phyloP scores from a whole-genome alignment of 2,329 filamentous ascomycete species.

The Pseudogymnoascus sp. region DNA sequence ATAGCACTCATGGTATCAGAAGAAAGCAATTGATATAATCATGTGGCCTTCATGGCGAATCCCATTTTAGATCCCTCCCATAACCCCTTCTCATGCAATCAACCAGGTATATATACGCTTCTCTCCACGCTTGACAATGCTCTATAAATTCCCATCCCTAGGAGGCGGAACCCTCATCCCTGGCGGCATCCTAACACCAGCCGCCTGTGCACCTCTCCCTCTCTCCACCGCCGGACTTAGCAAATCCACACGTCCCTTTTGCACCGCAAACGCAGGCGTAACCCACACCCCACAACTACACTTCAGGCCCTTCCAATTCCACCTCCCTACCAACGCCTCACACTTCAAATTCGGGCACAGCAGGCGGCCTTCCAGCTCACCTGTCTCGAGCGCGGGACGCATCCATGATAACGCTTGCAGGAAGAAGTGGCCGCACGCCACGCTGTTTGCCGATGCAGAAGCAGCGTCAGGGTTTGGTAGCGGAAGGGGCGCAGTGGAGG shows the following conservation, averaged over 20 bases:
- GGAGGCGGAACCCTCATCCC: constrained; percentile 31
- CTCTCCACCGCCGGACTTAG: constrained; percentile 9
- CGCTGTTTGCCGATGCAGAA: constrained; percentile 24
- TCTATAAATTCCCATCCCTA: constrained; percentile 4
- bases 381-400: constrained; percentile 71
- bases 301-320: constrained; percentile 91
- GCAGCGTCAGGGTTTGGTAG: constrained; percentile 19
- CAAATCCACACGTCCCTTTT: constrained; percentile 68
- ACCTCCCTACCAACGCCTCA: constrained; percentile 76
- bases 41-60: not conserved
- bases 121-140: not conserved
- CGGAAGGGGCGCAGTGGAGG: constrained; percentile 14
- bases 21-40: not conserved
- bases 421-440: constrained; percentile 73
- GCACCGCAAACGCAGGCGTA: constrained; percentile 80
- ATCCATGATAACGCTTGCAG: constrained; percentile 94
- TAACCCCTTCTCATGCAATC: not conserved
- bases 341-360: constrained; percentile 75
- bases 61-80: not conserved
- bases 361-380: constrained; percentile 73
- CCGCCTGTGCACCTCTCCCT: constrained; percentile 13
- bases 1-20: constrained; percentile 4
- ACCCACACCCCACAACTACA: constrained; percentile 90
- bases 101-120: not conserved
- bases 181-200: constrained; percentile 50